phyloP scores from a whole-genome alignment of 306 rosid species.

The Corylus americana region DNA sequence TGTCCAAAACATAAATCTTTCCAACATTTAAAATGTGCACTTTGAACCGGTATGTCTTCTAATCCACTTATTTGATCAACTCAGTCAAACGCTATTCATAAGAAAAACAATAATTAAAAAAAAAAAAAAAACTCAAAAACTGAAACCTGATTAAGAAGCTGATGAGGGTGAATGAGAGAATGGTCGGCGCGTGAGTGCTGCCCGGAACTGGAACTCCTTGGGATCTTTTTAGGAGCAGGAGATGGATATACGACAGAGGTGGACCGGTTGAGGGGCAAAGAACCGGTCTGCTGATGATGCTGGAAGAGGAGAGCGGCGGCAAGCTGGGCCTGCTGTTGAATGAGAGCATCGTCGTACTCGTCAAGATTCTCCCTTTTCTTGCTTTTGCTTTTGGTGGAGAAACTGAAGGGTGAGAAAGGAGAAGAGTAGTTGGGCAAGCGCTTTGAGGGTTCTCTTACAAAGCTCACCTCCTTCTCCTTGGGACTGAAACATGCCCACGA shows the following conservation, averaged over 20 bases:
- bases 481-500: constrained; percentile 4
- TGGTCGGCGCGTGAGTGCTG: constrained; percentile 69
- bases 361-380: constrained; percentile 41
- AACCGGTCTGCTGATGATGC: constrained; percentile 48
- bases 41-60: neutral
- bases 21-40: neutral
- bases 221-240: constrained; percentile 57
- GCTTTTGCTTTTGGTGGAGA: constrained; percentile 18
- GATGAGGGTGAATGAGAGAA: constrained; percentile 82
- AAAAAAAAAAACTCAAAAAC: neutral
- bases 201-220: constrained; percentile 84
- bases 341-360: constrained; percentile 41
- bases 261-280: constrained; percentile 69
- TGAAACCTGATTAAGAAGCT: constrained; percentile 68
- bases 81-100: neutral
- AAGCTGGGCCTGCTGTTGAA: constrained; percentile 68
- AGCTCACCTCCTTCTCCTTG: neutral
- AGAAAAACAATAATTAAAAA: neutral
- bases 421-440: constrained; percentile 10
- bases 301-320: constrained; percentile 61
- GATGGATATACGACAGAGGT: constrained; percentile 64
- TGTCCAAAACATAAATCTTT: neutral
- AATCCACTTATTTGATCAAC: neutral
- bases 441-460: neutral
- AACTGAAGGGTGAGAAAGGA: constrained; percentile 7